A percentile compares a stretch with the other conserved stretches of the same genome.
Conservation (phyloP, 768 basidiomycete species). For the Termitomyces sp. region DNA sequence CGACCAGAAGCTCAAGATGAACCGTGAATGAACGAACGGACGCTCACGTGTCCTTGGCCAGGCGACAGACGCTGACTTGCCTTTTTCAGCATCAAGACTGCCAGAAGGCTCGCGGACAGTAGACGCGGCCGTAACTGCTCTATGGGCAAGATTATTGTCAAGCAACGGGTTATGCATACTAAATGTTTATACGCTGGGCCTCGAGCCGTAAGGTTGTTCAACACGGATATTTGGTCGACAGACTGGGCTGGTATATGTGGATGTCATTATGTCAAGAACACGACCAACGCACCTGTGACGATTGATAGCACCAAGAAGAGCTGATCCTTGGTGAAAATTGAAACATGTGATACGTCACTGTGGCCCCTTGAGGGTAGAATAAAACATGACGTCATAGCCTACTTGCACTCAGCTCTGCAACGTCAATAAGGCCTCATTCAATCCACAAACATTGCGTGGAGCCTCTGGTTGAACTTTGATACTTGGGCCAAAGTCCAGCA, state of each 20-base stretch:
- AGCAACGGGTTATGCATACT: background rate
- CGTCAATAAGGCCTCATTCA: background rate
- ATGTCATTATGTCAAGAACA: background rate
- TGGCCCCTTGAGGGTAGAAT: too few species aligned
- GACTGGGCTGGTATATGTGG: background rate
- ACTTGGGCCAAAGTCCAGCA: background rate
- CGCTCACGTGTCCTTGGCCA: conserved; percentile 6
- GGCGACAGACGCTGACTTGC: conserved; percentile 2
- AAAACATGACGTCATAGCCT: background rate
- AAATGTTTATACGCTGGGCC: background rate
- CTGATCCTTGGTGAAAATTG: background rate
- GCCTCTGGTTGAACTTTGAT: background rate
- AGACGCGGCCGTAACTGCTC: background rate
- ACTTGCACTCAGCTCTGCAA: too few species aligned
- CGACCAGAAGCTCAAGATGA: background rate
- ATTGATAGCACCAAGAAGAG: background rate
- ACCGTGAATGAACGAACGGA: background rate
- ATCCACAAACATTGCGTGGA: too few species aligned
- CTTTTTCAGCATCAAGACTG: conserved; percentile 6
- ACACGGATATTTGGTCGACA: background rate
- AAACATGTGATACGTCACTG: background rate
- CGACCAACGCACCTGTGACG: background rate
- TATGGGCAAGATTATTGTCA: background rate
- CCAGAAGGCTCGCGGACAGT: background rate
- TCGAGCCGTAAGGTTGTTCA: background rate